Conservation (phyloP, 2,329 filamentous ascomycete genomes). For the Lizonia empirigonia region DNA sequence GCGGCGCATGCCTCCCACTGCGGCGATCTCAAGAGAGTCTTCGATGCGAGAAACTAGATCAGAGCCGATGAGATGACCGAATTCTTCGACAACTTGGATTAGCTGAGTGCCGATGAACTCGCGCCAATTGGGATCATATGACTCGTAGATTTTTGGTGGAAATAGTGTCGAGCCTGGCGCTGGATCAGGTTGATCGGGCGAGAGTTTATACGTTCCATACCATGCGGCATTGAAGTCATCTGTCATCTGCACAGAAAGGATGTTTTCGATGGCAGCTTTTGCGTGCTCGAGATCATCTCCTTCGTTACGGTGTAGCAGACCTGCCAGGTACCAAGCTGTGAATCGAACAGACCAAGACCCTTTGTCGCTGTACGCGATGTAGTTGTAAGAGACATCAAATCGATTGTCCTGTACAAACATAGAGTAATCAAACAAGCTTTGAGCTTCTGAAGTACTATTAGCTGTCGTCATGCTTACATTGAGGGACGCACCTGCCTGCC, state of each 20-base stretch:
- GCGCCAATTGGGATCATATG: conserved; percentile 43
- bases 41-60: conserved; percentile 11
- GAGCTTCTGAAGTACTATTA: conserved; percentile 11
- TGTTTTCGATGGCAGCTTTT: conserved; percentile 45
- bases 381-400: conserved; percentile 52
- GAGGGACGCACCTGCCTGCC: not conserved
- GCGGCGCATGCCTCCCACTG: conserved; percentile 14
- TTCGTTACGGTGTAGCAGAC: conserved; percentile 46
- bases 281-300: conserved; percentile 47
- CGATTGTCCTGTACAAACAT: conserved; percentile 40
- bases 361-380: conserved; percentile 51
- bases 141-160: conserved; percentile 12
- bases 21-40: conserved; percentile 13
- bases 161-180: conserved; percentile 8
- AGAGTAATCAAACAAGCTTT: conserved; percentile 25
- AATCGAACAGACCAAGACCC: conserved; percentile 53
- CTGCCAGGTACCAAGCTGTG: conserved; percentile 52
- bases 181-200: conserved; percentile 13
- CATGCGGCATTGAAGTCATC: conserved; percentile 45
- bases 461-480: not conserved
- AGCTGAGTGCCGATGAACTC: conserved; percentile 48
- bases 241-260: conserved; percentile 46
- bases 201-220: conserved; percentile 16
- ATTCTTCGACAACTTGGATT: conserved; percentile 48
- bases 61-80: conserved; percentile 39